A percentile compares a stretch with the other conserved stretches of the same genome.
Conservation (phyloP, 2,329 filamentous ascomycete species). For the Talaromyces sp. region DNA sequence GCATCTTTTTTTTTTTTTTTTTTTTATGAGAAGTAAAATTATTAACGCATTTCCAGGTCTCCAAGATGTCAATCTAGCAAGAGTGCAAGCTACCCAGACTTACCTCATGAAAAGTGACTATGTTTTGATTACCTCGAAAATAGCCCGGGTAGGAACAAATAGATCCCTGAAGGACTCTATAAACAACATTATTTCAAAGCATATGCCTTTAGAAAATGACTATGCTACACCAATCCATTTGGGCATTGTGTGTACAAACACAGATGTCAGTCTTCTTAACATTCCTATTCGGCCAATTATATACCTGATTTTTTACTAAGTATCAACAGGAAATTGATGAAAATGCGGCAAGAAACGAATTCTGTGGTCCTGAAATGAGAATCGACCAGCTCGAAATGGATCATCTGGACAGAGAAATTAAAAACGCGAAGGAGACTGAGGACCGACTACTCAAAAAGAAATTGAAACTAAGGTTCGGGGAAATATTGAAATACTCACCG, state of each 20-base stretch:
- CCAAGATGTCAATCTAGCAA: not conserved
- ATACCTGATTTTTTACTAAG: not conserved
- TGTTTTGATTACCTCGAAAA: not conserved
- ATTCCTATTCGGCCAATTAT: not conserved
- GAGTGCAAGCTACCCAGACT: not conserved
- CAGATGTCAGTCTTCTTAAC: not conserved
- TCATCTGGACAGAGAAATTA: not conserved
- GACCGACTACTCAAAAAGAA: not conserved
- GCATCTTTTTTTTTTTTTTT: too few species aligned
- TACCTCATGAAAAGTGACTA: constrained; percentile 3
- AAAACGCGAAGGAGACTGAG: not conserved
- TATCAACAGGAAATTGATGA: not conserved
- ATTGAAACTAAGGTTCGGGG: not conserved
- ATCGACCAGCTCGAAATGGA: not conserved
- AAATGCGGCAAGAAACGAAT: not conserved
- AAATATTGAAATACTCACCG: not conserved
- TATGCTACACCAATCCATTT: not conserved
- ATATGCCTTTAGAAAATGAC: not conserved
- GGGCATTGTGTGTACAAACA: not conserved
- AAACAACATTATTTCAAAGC: not conserved
- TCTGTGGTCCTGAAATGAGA: not conserved
- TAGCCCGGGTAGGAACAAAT: not conserved
- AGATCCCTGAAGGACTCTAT: not conserved
- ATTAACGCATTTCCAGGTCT: not conserved
- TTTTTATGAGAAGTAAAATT: too few species aligned